Evolutionary conservation across 2,329 filamentous ascomycete genomes (phyloP).

Genomic region (Acrocalymma vagum): DNA sequence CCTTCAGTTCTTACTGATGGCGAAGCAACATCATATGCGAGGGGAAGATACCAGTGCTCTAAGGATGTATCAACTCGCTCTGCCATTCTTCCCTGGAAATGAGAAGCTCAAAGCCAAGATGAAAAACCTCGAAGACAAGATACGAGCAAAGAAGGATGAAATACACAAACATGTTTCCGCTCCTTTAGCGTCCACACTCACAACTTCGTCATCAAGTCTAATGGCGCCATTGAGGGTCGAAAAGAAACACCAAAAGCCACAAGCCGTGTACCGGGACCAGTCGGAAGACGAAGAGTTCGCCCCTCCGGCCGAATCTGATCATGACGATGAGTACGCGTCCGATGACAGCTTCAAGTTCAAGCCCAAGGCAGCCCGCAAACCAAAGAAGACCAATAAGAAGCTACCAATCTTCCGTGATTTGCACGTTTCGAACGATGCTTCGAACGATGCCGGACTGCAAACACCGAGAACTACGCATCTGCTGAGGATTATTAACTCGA

Average conservation of each 20-base stretch:
- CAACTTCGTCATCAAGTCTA: conserved; percentile 36
- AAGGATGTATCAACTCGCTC: conserved; percentile 84
- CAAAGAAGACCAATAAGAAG: conserved; percentile 42
- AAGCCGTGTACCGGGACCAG: conserved; percentile 20
- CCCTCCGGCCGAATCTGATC: conserved; percentile 42
- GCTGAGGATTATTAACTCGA: conserved; percentile 76
- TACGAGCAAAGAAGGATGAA: conserved; percentile 51
- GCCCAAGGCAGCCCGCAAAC: conserved; percentile 45
- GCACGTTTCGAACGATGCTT: conserved; percentile 17
- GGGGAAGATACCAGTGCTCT: conserved; percentile 82
- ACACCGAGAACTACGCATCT: conserved; percentile 70
- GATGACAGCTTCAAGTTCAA: conserved; percentile 48
- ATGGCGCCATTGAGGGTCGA: conserved; percentile 45
- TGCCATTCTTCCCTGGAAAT: conserved; percentile 87
- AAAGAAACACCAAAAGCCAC: conserved; percentile 30
- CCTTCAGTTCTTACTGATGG: conserved; percentile 85
- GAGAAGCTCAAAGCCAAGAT: conserved; percentile 73
- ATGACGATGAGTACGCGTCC: conserved; percentile 49
- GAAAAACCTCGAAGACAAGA: conserved; percentile 59
- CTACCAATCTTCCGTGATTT: conserved; percentile 49
- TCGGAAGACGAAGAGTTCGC: conserved; percentile 50
- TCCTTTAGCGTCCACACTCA: conserved; percentile 13
- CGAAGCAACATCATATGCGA: conserved; percentile 85
- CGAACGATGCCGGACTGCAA: conserved; percentile 26
- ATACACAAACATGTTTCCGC: conserved; percentile 24